These are phyloP conservation scores for Naganishia vishniacii DNA, from an alignment of 768 basidiomycete species.

Conservation along the genomic window DNA sequence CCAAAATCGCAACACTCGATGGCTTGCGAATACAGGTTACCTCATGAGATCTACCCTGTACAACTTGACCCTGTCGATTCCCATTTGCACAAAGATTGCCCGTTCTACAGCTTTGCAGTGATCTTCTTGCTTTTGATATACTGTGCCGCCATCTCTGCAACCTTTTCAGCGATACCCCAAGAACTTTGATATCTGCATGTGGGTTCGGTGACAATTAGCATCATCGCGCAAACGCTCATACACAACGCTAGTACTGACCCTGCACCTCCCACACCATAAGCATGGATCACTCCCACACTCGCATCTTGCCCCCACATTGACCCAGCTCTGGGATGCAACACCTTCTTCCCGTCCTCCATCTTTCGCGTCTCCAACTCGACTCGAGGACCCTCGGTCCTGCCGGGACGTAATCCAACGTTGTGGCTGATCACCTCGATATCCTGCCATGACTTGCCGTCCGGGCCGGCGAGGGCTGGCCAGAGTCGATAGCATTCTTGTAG, in stretches of 20 bases:
- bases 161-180: conserved; percentile 45
- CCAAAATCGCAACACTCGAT: no score
- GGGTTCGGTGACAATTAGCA: neutral
- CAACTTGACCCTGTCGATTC: no score
- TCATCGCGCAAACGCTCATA: no score
- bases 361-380: conserved; percentile 54
- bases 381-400: conserved; percentile 57
- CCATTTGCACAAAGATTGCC: no score
- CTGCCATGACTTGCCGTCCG: conserved; percentile 46
- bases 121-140: conserved; percentile 11
- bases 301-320: conserved; percentile 33
- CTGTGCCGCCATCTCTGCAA: conserved; percentile 27
- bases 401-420: conserved; percentile 61
- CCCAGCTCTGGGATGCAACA: conserved; percentile 29
- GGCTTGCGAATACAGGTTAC: no score
- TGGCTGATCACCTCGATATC: conserved; percentile 55
- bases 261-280: conserved; percentile 57
- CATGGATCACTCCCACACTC: conserved; percentile 53
- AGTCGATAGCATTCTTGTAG: conserved; percentile 49
- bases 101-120: conserved; percentile 12
- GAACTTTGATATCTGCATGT: conserved; percentile 38
- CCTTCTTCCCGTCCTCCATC: conserved; percentile 28
- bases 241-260: conserved; percentile 21
- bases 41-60: no score
- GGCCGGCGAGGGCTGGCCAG: conserved; percentile 50